Evolutionary conservation across 495 filamentous ascomycete species (phyloP).

Genomic region (Aspergillus leporis): DNA sequence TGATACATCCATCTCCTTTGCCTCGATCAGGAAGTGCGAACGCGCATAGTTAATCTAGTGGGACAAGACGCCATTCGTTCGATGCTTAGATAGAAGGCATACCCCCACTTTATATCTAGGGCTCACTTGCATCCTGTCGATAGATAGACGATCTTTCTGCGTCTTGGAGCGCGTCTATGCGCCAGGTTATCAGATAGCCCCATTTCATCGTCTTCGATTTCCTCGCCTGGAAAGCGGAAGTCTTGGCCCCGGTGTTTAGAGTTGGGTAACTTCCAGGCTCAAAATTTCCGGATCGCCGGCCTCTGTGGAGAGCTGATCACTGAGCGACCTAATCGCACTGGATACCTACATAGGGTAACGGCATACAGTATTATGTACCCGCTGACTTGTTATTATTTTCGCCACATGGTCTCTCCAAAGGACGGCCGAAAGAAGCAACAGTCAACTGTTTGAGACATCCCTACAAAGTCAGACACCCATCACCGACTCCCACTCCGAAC

Average conservation of each 20-base stretch:
- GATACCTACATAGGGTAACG: slow-evolving; percentile 2
- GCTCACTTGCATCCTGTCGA: neutral
- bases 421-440: neutral
- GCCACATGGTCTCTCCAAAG: neutral
- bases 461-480: slow-evolving; percentile 15
- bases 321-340: neutral
- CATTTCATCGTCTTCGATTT: neutral
- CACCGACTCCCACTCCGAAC: neutral
- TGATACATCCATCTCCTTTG: neutral
- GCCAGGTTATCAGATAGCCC: slow-evolving; percentile 5
- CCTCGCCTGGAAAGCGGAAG: neutral
- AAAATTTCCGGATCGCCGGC: slow-evolving; percentile 14
- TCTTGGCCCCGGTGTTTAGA: slow-evolving; percentile 2
- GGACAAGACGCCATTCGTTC: neutral
- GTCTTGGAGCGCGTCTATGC: slow-evolving; percentile 4
- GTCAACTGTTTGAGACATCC: slow-evolving; percentile 12
- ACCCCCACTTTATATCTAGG: neutral
- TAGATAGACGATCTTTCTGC: slow-evolving; percentile 1
- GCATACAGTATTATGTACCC: neutral
- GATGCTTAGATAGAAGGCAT: neutral
- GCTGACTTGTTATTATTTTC: neutral
- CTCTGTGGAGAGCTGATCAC: slow-evolving; percentile 1
- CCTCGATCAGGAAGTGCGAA: neutral
- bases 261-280: neutral
- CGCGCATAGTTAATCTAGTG: neutral